phyloP scores from a whole-genome alignment of 2,329 filamentous ascomycete genomes.

The Neonectria neomacrospora region DNA sequence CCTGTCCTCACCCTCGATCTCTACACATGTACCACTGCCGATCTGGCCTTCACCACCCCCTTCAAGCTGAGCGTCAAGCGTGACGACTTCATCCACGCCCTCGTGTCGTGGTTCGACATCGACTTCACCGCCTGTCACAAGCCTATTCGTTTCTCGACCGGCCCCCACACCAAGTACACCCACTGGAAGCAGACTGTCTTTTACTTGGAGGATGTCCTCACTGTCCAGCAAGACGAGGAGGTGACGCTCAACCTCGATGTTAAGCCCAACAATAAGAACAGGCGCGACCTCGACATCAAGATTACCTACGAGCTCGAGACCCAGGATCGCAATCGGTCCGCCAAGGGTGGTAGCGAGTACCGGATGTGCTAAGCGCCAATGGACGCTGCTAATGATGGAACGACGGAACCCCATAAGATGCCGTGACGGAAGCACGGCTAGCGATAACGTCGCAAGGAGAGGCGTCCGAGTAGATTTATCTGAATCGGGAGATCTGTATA shows the following conservation, averaged over 20 bases:
- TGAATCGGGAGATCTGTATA: conserved; percentile 33
- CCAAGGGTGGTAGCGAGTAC: conserved; percentile 80
- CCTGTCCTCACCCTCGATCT: conserved; percentile 89
- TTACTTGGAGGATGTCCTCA: conserved; percentile 93
- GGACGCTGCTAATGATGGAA: conserved; percentile 42
- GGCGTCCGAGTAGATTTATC: conserved; percentile 32
- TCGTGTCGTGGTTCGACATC: conserved; percentile 99
- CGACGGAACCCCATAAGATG: conserved; percentile 22
- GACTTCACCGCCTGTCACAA: conserved; percentile 99
- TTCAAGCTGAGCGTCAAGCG: conserved; percentile 83
- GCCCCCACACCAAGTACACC: conserved; percentile 98
- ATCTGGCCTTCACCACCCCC: conserved; percentile 84
- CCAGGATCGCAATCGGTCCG: conserved; percentile 74
- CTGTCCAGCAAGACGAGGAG: conserved; percentile 87
- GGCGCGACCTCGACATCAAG: conserved; percentile 91
- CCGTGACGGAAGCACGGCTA: not conserved
- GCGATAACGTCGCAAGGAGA: not conserved
- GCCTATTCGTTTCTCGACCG: conserved; percentile 95
- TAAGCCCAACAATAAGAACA: conserved; percentile 93
- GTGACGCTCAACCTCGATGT: conserved; percentile 80
- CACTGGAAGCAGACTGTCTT: conserved; percentile 99
- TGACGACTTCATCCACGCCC: conserved; percentile 94
- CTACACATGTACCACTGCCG: conserved; percentile 85
- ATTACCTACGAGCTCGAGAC: conserved; percentile 86
- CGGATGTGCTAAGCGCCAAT: conserved; percentile 71